Conservation (phyloP, 257 asterid species). For the Orobanche coerulescens region DNA sequence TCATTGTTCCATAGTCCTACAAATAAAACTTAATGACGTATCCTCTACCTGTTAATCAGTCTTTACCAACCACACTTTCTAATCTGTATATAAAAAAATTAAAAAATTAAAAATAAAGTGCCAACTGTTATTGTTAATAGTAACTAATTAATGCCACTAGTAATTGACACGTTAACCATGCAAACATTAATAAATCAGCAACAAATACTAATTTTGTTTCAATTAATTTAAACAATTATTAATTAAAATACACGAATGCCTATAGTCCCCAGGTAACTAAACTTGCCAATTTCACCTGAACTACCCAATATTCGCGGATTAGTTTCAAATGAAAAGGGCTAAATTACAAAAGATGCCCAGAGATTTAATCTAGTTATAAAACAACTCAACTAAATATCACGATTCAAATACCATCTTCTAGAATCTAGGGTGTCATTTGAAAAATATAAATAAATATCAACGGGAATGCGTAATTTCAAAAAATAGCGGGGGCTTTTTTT, state of each 20-base stretch:
- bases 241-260: not conserved
- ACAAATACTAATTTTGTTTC: conserved; percentile 15
- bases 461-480: no score
- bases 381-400: no score
- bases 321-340: not conserved
- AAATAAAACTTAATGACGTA: no score
- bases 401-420: no score
- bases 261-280: not conserved
- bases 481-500: no score
- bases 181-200: conserved; percentile 16
- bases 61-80: no score
- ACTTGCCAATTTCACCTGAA: not conserved
- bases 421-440: no score
- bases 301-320: not conserved
- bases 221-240: conserved; percentile 22
- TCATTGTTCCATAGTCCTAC: no score
- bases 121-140: conserved; percentile 18
- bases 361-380: not conserved
- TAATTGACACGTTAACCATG: conserved; percentile 16
- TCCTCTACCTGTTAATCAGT: no score
- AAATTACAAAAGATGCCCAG: not conserved
- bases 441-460: no score
- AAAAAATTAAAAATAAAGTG: conserved; percentile 11
- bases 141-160: conserved; percentile 24
- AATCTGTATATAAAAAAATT: no score